phyloP scores from a whole-genome alignment of 495 filamentous ascomycete species.

The Hyphodiscus hymeniophilus region DNA sequence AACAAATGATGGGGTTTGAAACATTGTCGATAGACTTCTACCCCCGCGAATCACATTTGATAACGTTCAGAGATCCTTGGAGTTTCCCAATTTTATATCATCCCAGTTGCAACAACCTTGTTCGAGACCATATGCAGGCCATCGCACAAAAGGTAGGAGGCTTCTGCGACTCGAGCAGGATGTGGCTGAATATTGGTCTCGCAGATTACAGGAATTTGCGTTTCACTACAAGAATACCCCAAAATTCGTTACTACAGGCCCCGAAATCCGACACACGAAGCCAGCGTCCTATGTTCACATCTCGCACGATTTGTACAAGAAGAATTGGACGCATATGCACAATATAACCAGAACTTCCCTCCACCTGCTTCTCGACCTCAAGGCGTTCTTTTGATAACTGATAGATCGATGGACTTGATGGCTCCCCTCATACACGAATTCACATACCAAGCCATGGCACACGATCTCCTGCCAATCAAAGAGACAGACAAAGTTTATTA shows the following conservation, averaged over 20 bases:
- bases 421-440: conserved; percentile 90
- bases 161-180: not conserved
- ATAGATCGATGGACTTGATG: conserved; percentile 85
- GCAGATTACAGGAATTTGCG: conserved; percentile 76
- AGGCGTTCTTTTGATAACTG: conserved; percentile 77
- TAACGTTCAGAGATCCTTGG: conserved; percentile 89
- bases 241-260: conserved; percentile 85
- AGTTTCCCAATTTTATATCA: conserved; percentile 92
- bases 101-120: conserved; percentile 76
- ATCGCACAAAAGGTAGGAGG: conserved; percentile 74
- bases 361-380: conserved; percentile 71
- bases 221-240: conserved; percentile 79
- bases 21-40: conserved; percentile 80
- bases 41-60: conserved; percentile 81
- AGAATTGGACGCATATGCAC: conserved; percentile 77
- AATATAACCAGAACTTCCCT: conserved; percentile 76
- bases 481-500: conserved; percentile 86
- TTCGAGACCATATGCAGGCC: conserved; percentile 69
- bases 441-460: conserved; percentile 96
- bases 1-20: conserved; percentile 63
- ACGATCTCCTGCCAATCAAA: conserved; percentile 80
- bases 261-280: conserved; percentile 68
- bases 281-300: conserved; percentile 74
- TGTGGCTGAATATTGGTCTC: conserved; percentile 11
- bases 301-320: conserved; percentile 88